Evolutionary conservation across 805 yeast species (phyloP), one percentile per base, ranked within the genome.

Genomic region (Nakazawaea molendinolei): DNA sequence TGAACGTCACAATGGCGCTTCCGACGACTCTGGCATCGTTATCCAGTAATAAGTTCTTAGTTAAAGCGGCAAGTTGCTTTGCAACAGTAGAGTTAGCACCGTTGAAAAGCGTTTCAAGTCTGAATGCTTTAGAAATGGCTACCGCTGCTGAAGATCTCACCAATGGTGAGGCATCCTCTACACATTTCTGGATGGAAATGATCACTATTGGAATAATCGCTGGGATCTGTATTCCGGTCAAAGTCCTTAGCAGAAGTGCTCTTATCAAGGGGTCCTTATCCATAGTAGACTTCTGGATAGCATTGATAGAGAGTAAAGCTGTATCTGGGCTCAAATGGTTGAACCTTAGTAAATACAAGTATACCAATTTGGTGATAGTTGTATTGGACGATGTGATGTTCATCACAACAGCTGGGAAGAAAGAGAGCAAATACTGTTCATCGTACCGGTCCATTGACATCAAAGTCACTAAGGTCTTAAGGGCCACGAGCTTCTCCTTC

Each of bases 281-380:
- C 8, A 70, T 64, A 20, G 90, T 59, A 1, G 86, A 69, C 56
- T 84, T 86, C 55, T 92, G 98, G 33, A 92, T 83, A 1, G 97
- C 84, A 56, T 92, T 92, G 45, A 92, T 84, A 1, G 95, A 77
- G 31, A 92, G 65, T 15, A 92, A 67, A 2, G 97, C 92, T n/a
- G 85, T 71, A 53, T 89, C 95, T 8, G 92, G 95, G 46, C 86
- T 89, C 38, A 66, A 56, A 43, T 86, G 94, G 17, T 95, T 92
- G 53, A 76, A 86, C 38, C 83, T 68, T 28, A 79, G 61, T 33
- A 92, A 60, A 47, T 85, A 86, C 1, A 81, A 66, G 57, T 85
- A 76, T 2, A 87, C 95, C 53, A 90, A 66, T 46, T 80, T 76
- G 41, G 85, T 74, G 20, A 86, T 72, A 43, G 77, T 80, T 25